These are phyloP conservation scores for Syncephalastrum monosporum DNA, from an alignment of 371 early-diverging fungal genomes.

Conservation along the genomic window DNA sequence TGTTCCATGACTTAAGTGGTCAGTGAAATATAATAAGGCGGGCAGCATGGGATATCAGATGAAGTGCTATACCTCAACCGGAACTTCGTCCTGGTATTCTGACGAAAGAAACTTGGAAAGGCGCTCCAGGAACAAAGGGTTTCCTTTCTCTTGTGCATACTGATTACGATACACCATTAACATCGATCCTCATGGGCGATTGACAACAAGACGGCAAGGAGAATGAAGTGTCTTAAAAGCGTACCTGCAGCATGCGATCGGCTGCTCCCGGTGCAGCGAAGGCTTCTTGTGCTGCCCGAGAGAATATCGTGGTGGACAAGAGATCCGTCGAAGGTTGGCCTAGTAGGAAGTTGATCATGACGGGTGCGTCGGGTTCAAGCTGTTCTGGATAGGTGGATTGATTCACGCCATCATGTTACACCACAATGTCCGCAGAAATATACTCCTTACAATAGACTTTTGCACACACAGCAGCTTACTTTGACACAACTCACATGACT, in stretches of 20 bases:
- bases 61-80: constrained; percentile 14
- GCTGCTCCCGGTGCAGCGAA: constrained; percentile 21
- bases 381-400: too few relatives aligned
- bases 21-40: not conserved
- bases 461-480: too few relatives aligned
- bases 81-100: constrained; percentile 20
- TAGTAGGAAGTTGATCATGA: constrained; percentile 29
- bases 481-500: too few relatives aligned
- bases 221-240: too few relatives aligned
- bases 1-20: constrained; percentile 10
- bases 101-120: constrained; percentile 29
- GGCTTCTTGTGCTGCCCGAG: constrained; percentile 20
- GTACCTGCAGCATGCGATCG: constrained; percentile 28
- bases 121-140: constrained; percentile 16
- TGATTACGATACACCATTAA: not conserved
- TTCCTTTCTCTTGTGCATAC: constrained; percentile 34
- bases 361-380: not conserved
- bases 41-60: not conserved
- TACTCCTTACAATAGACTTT: too few relatives aligned
- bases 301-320: constrained; percentile 21
- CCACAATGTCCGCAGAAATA: too few relatives aligned
- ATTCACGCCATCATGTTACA: too few relatives aligned
- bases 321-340: constrained; percentile 38
- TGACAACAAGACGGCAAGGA: not conserved
- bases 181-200: not conserved